These are phyloP conservation scores for Tylopilus subfusipes DNA, from an alignment of 768 basidiomycete species.

Conservation along the genomic window DNA sequence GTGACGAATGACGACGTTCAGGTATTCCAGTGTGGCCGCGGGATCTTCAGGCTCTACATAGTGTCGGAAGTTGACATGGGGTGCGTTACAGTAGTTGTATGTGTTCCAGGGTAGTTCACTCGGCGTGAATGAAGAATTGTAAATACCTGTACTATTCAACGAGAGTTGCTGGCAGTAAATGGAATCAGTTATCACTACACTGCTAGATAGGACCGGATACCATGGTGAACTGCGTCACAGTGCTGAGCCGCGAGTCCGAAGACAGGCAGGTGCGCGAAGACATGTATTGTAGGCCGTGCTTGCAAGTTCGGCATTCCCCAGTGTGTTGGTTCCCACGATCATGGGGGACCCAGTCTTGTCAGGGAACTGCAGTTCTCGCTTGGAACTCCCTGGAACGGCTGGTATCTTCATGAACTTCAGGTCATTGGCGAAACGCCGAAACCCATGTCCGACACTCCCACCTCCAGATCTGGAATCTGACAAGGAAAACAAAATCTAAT, in stretches of 20 bases:
- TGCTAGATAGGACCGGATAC: background rate
- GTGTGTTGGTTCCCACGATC: too few species aligned
- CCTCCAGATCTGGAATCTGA: too few species aligned
- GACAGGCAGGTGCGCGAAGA: background rate
- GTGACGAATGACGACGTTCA: slow-evolving; percentile 44
- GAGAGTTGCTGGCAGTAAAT: slow-evolving; percentile 6
- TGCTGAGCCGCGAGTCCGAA: background rate
- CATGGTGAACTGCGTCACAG: slow-evolving; percentile 4
- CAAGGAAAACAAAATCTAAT: background rate
- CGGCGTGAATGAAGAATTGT: slow-evolving; percentile 44
- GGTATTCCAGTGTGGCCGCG: slow-evolving; percentile 36
- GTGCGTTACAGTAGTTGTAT: slow-evolving; percentile 53
- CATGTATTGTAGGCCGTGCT: too few species aligned
- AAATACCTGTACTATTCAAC: slow-evolving; percentile 33
- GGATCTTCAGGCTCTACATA: slow-evolving; percentile 32
- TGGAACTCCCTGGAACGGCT: too few species aligned
- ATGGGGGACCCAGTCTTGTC: too few species aligned
- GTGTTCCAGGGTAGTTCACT: slow-evolving; percentile 43
- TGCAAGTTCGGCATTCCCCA: too few species aligned
- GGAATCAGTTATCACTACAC: background rate
- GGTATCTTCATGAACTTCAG: too few species aligned
- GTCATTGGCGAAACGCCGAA: too few species aligned
- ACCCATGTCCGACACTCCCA: too few species aligned
- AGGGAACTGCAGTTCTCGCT: too few species aligned
- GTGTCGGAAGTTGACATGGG: slow-evolving; percentile 41